phyloP scores from a whole-genome alignment of 2,329 filamentous ascomycete genomes.

The Penicillium occitanis region DNA sequence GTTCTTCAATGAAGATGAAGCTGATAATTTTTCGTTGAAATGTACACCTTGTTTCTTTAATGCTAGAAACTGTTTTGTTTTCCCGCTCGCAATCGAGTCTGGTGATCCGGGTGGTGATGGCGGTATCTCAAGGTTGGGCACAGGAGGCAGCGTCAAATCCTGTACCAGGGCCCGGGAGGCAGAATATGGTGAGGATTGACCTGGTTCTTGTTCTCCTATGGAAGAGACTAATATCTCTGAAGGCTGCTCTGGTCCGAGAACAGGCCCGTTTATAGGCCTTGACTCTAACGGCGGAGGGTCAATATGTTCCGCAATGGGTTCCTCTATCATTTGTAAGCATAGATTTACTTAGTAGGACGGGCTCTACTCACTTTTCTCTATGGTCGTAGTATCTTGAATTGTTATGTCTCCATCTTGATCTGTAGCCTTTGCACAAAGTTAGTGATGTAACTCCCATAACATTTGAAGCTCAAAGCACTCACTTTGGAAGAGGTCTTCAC shows the following conservation, averaged over 20 bases:
- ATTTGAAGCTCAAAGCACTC: conserved; percentile 6
- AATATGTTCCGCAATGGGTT: background rate
- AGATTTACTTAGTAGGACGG: background rate
- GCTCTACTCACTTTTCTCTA: background rate
- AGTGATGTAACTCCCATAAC: background rate
- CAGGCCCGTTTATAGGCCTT: conserved; percentile 28
- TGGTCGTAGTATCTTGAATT: background rate
- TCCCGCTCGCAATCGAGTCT: conserved; percentile 49
- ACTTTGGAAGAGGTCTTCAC: conserved; percentile 28
- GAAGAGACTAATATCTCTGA: conserved; percentile 25
- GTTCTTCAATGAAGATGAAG: conserved; percentile 59
- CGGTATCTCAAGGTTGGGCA: conserved; percentile 47
- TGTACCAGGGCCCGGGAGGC: conserved; percentile 52
- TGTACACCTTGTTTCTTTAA: conserved; percentile 63
- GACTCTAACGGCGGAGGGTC: conserved; percentile 3
- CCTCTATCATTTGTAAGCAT: conserved; percentile 1
- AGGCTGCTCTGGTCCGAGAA: conserved; percentile 40
- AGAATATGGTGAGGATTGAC: conserved; percentile 50
- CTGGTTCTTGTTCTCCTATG: conserved; percentile 21
- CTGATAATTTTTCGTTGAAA: conserved; percentile 62
- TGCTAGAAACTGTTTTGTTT: conserved; percentile 60
- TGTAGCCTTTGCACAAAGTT: background rate
- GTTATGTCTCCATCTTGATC: background rate
- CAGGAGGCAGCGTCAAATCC: conserved; percentile 55
- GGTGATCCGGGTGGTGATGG: conserved; percentile 50